Evolutionary conservation across 73 alveolate genomes (phyloP).

Genomic region (Loxodes magnus): DNA sequence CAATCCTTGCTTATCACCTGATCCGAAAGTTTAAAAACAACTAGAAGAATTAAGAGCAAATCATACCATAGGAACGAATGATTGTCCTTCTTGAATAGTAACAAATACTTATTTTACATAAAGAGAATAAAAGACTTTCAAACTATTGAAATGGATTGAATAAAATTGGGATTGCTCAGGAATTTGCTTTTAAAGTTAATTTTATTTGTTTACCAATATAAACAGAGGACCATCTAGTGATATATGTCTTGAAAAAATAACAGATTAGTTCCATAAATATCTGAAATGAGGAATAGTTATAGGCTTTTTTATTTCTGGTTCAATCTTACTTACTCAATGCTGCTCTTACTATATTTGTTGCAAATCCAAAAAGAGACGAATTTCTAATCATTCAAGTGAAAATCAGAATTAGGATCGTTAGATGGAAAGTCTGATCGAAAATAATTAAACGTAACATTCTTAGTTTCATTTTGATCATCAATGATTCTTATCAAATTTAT

Average conservation of each 20-base stretch:
- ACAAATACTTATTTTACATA: neutral
- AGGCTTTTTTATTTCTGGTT: too few species aligned
- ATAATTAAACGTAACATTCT: too few species aligned
- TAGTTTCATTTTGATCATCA: too few species aligned
- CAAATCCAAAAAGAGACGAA: too few species aligned
- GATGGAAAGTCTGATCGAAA: too few species aligned
- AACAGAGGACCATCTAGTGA: neutral
- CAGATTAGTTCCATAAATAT: conserved; percentile 1
- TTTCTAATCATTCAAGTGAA: too few species aligned
- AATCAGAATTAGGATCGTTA: too few species aligned
- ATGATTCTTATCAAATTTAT: too few species aligned
- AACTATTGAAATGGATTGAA: neutral
- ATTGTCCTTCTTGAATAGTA: neutral
- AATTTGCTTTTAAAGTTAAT: neutral
- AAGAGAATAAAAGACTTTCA: neutral
- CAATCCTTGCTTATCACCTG: neutral
- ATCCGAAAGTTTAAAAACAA: neutral
- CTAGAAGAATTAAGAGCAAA: neutral
- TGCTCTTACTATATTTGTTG: too few species aligned
- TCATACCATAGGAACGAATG: neutral
- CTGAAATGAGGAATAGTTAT: too few species aligned
- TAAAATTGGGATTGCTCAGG: conserved; percentile 7
- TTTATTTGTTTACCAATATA: neutral
- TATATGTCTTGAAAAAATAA: neutral
- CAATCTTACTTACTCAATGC: too few species aligned